These are phyloP conservation scores for Pleurotus ostreatus DNA, from an alignment of 768 basidiomycete genomes.

Conservation along the genomic window DNA sequence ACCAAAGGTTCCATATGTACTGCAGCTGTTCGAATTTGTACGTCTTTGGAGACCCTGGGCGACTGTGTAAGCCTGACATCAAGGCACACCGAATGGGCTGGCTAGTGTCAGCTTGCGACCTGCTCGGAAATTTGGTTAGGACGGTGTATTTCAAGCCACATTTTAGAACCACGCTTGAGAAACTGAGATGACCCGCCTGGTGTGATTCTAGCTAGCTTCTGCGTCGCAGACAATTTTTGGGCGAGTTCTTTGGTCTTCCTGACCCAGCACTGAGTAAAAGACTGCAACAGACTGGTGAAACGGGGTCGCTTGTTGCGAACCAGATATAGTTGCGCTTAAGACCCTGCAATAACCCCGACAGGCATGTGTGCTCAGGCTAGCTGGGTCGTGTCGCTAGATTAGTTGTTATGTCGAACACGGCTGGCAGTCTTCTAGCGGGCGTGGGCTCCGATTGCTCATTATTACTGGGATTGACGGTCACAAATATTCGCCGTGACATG, in stretches of 20 bases:
- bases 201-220: neutral
- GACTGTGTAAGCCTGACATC: neutral
- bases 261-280: neutral
- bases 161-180: conserved; percentile 4
- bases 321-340: neutral
- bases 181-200: neutral
- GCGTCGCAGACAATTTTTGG: neutral
- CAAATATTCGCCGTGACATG: no score
- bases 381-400: no score
- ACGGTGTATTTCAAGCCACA: neutral
- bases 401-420: no score
- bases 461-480: no score
- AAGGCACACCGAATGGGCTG: neutral
- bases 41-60: neutral
- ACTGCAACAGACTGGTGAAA: neutral
- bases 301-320: neutral
- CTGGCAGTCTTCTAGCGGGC: no score
- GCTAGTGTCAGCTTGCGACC: conserved; percentile 6
- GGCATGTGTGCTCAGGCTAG: neutral
- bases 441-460: no score
- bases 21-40: neutral
- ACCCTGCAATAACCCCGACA: neutral
- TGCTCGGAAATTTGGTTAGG: conserved; percentile 3
- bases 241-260: neutral
- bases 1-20: neutral